These are phyloP conservation scores for Gastrolobium villosum DNA, from an alignment of 306 rosid genomes.

Conservation along the genomic window DNA sequence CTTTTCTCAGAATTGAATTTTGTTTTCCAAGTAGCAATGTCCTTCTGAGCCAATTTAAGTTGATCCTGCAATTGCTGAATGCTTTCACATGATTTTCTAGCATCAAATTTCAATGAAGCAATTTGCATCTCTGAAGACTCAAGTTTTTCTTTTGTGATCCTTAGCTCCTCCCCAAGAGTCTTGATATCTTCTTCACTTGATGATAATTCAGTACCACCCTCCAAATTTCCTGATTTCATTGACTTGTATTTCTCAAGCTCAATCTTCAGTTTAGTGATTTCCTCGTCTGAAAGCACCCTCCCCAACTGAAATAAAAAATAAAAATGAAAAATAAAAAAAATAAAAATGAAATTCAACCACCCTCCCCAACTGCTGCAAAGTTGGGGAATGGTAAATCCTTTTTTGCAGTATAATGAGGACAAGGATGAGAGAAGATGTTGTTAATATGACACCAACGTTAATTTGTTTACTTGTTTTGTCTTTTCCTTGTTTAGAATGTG, in stretches of 20 bases:
- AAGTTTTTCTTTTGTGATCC: constrained; percentile 61
- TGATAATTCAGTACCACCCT: constrained; percentile 8
- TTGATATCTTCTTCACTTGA: constrained; percentile 4
- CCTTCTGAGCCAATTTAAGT: constrained; percentile 67
- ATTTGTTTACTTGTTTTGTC: constrained; percentile 55
- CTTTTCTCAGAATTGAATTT: constrained; percentile 74
- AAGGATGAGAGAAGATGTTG: constrained; percentile 25
- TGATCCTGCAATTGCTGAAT: constrained; percentile 63
- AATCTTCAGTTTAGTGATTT: constrained; percentile 57
- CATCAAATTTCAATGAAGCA: constrained; percentile 61
- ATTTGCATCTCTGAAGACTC: constrained; percentile 61
- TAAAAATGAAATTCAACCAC: constrained; percentile 39
- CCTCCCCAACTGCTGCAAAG: constrained; percentile 47
- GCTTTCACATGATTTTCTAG: constrained; percentile 58
- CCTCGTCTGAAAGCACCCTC: constrained; percentile 64
- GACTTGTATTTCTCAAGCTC: constrained; percentile 60
- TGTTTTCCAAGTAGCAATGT: constrained; percentile 60
- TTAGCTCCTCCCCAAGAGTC: constrained; percentile 59
- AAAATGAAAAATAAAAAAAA: constrained; percentile 16
- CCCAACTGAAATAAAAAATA: no score
- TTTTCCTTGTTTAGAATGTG: constrained; percentile 51
- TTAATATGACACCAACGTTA: constrained; percentile 26
- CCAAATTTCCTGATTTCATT: constrained; percentile 27
- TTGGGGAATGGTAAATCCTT: constrained; percentile 45
- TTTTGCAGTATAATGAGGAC: background rate